Evolutionary conservation across 2,329 filamentous ascomycete species (phyloP).

Genomic region (Colletotrichum sidae): DNA sequence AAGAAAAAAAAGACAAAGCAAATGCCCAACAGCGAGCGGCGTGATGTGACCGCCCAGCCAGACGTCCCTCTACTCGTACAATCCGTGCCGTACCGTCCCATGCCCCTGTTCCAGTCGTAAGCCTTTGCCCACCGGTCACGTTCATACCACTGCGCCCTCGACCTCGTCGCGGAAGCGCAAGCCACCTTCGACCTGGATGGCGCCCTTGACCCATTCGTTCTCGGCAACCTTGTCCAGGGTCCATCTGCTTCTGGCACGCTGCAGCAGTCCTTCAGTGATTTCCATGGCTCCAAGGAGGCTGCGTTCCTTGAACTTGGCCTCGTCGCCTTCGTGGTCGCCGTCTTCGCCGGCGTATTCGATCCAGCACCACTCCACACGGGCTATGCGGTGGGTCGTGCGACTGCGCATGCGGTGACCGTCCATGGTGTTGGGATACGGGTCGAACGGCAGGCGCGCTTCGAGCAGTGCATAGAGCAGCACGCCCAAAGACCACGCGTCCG

Average conservation of each 20-base stretch:
- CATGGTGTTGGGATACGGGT: constrained; percentile 84
- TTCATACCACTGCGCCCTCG: constrained; percentile 64
- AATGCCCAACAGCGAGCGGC: constrained; percentile 14
- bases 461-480: constrained; percentile 93
- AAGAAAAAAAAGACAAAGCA: constrained; percentile 30
- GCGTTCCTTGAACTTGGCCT: constrained; percentile 69
- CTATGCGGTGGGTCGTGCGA: constrained; percentile 92
- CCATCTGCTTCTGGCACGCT: constrained; percentile 84
- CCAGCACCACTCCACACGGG: constrained; percentile 96
- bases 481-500: constrained; percentile 94
- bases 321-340: constrained; percentile 82
- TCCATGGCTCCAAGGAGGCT: constrained; percentile 81
- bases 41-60: constrained; percentile 10
- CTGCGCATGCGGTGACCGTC: constrained; percentile 82
- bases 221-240: constrained; percentile 78
- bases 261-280: constrained; percentile 86
- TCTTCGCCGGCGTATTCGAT: constrained; percentile 85
- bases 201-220: constrained; percentile 80
- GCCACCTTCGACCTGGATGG: constrained; percentile 75
- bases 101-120: constrained; percentile 14
- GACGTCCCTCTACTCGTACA: constrained; percentile 29
- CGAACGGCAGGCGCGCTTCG: constrained; percentile 93
- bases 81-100: constrained; percentile 10
- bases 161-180: constrained; percentile 70
- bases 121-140: constrained; percentile 29